phyloP scores from a whole-genome alignment of 306 rosid species.

The Malus fusca region DNA sequence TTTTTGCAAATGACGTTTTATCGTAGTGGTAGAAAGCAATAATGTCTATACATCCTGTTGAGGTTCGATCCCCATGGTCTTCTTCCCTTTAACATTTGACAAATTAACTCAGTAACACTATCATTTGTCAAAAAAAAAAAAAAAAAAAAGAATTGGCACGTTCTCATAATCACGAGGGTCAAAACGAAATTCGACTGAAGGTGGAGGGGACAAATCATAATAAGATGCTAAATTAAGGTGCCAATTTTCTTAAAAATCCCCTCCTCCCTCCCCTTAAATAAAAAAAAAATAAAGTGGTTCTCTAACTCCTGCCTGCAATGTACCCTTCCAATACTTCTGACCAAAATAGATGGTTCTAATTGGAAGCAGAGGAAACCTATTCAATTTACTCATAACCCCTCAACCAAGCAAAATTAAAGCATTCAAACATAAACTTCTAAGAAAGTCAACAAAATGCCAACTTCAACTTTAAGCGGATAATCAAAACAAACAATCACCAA shows the following conservation, averaged over 20 bases:
- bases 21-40: too few relatives aligned
- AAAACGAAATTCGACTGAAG: too few relatives aligned
- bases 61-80: too few relatives aligned
- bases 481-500: not conserved
- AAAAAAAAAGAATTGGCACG: not conserved
- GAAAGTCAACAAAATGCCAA: constrained; percentile 9
- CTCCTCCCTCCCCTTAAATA: too few relatives aligned
- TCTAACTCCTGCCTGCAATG: not conserved
- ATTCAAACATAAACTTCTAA: constrained; percentile 14
- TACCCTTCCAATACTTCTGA: not conserved
- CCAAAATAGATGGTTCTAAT: not conserved
- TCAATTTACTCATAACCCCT: constrained; percentile 16
- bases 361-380: not conserved
- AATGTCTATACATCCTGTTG: too few relatives aligned
- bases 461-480: not conserved
- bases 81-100: too few relatives aligned
- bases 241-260: not conserved
- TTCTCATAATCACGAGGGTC: too few relatives aligned
- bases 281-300: not conserved
- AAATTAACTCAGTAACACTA: too few relatives aligned
- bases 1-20: too few relatives aligned
- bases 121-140: too few relatives aligned
- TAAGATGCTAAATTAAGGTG: too few relatives aligned
- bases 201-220: too few relatives aligned
- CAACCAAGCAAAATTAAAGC: constrained; percentile 12